These are phyloP conservation scores for Fusarium pseudonygamai DNA, from an alignment of 2,329 filamentous ascomycete species.

Conservation along the genomic window DNA sequence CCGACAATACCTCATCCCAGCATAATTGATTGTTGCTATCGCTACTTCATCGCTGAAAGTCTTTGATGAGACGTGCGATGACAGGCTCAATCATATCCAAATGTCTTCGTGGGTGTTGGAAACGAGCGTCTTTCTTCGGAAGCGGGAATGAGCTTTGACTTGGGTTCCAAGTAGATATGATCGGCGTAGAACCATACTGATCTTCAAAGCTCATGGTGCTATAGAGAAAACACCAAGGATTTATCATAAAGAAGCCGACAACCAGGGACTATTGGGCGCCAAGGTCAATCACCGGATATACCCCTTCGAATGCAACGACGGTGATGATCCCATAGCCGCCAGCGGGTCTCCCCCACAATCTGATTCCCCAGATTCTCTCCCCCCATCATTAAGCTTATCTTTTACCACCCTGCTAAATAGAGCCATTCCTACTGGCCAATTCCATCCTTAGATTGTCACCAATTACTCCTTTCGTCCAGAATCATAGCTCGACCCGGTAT, in stretches of 20 bases:
- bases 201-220: accelerated
- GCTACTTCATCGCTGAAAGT: accelerated
- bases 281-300: neutral
- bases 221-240: neutral
- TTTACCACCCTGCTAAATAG: neutral
- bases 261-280: too few species aligned
- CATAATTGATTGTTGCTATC: accelerated
- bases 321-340: neutral
- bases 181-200: neutral
- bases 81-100: neutral
- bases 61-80: neutral
- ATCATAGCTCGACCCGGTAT: slow-evolving; percentile 7
- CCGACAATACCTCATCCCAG: neutral
- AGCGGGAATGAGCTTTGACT: neutral
- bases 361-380: neutral
- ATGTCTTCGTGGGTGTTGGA: neutral
- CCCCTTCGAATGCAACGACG: neutral
- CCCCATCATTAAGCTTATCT: slow-evolving; percentile 3
- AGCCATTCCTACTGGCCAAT: neutral
- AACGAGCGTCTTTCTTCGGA: too few species aligned
- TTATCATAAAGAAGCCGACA: neutral
- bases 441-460: neutral
- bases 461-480: neutral
- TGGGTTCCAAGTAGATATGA: neutral
- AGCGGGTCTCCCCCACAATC: neutral